Conservation (phyloP, 768 basidiomycete species). For the Mycena rebaudengoi region DNA sequence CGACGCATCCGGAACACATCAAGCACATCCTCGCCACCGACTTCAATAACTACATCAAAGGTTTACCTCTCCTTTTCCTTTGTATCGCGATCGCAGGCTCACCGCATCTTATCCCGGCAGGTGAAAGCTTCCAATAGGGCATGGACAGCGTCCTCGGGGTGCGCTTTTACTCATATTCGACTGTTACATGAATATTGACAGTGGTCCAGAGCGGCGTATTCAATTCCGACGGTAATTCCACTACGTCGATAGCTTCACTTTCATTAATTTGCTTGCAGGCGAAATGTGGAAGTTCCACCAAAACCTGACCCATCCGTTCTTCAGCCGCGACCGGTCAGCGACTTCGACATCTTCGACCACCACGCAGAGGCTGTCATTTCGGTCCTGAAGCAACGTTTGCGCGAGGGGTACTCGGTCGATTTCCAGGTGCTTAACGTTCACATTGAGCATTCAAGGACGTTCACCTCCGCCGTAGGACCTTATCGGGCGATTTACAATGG, state of each 20-base stretch:
- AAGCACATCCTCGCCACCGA: constrained; percentile 38
- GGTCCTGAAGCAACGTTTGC: constrained; percentile 50
- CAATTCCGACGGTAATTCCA: constrained; percentile 57
- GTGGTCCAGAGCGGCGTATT: constrained; percentile 58
- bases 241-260: too few species aligned
- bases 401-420: constrained; percentile 60
- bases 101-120: background rate
- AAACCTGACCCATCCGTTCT: constrained; percentile 56
- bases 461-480: constrained; percentile 56
- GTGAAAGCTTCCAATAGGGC: constrained; percentile 15
- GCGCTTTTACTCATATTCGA: background rate
- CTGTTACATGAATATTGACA: background rate
- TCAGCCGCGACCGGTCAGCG: constrained; percentile 58
- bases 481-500: constrained; percentile 70
- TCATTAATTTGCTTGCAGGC: constrained; percentile 36
- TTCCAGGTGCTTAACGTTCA: constrained; percentile 50
- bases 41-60: constrained; percentile 39
- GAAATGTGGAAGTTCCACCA: constrained; percentile 64
- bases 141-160: constrained; percentile 25
- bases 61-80: background rate
- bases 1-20: constrained; percentile 31
- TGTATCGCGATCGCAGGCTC: too few species aligned
- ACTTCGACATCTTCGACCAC: constrained; percentile 63
- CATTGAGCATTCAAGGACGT: background rate
- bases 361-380: constrained; percentile 59